Evolutionary conservation across 768 basidiomycete species (phyloP).

Genomic region (Rhodotorula graminis): DNA sequence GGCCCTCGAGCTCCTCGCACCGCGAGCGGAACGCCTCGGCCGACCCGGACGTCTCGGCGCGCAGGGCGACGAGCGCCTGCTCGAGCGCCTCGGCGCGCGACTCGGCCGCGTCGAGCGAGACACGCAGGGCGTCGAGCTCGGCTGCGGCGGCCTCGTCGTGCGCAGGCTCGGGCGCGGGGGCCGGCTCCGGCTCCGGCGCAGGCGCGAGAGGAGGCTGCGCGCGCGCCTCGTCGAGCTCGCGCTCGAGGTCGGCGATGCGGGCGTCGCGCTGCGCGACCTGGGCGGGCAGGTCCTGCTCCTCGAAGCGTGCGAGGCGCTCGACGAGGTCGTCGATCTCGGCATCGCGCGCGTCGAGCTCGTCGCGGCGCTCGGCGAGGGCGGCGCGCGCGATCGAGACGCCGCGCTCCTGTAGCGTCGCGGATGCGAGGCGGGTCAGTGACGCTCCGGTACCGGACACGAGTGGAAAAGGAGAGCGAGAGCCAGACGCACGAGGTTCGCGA

Average conservation of each 20-base stretch:
- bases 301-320: background rate
- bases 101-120: conserved; percentile 32
- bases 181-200: too few relatives aligned
- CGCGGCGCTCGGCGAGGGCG: conserved; percentile 15
- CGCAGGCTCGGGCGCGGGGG: background rate
- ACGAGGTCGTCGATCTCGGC: background rate
- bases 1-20: background rate
- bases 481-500: conserved; percentile 18
- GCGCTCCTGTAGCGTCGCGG: conserved; percentile 60
- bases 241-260: background rate
- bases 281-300: too few relatives aligned
- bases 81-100: too few relatives aligned
- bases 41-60: too few relatives aligned
- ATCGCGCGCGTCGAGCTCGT: background rate
- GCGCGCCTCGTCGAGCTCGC: background rate
- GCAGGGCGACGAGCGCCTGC: too few relatives aligned
- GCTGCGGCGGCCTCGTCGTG: background rate
- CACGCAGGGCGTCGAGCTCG: background rate
- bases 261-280: background rate
- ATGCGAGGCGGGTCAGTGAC: too few relatives aligned
- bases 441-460: background rate
- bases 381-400: conserved; percentile 47
- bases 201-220: too few relatives aligned
- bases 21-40: too few relatives aligned
- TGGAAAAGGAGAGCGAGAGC: background rate